Evolutionary conservation across 495 filamentous ascomycete species (phyloP).

Genomic region (Trichoderma gamsii): DNA sequence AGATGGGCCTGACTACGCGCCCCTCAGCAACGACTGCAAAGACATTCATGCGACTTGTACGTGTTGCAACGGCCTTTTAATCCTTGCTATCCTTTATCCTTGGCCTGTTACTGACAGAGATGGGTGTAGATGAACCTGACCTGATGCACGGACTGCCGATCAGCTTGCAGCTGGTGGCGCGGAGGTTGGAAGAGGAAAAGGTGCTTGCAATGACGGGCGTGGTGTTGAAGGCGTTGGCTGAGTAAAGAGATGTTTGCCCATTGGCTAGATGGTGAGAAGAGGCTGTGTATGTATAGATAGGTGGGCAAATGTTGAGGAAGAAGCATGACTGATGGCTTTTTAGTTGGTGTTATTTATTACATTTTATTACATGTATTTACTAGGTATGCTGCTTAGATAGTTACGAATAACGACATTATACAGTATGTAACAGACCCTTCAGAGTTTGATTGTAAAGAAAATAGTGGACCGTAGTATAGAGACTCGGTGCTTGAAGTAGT

Average conservation of each 20-base stretch:
- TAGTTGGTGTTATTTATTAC: too few relatives aligned
- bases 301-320: too few relatives aligned
- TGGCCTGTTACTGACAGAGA: neutral
- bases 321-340: too few relatives aligned
- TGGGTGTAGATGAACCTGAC: conserved; percentile 48
- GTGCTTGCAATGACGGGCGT: conserved; percentile 69
- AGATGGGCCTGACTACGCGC: conserved; percentile 54
- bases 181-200: conserved; percentile 77
- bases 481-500: too few relatives aligned
- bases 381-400: too few relatives aligned
- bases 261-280: too few relatives aligned
- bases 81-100: neutral
- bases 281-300: too few relatives aligned
- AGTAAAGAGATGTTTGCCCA: neutral
- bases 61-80: neutral
- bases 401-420: too few relatives aligned
- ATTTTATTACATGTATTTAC: too few relatives aligned
- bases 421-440: too few relatives aligned
- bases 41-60: conserved; percentile 66
- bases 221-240: conserved; percentile 52
- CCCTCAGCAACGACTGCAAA: conserved; percentile 59
- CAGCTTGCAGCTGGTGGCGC: conserved; percentile 72
- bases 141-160: conserved; percentile 75
- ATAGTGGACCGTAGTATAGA: too few relatives aligned
- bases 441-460: too few relatives aligned